Conservation (phyloP, 139 green algal species). For the Mychonastes homosphaera region DNA sequence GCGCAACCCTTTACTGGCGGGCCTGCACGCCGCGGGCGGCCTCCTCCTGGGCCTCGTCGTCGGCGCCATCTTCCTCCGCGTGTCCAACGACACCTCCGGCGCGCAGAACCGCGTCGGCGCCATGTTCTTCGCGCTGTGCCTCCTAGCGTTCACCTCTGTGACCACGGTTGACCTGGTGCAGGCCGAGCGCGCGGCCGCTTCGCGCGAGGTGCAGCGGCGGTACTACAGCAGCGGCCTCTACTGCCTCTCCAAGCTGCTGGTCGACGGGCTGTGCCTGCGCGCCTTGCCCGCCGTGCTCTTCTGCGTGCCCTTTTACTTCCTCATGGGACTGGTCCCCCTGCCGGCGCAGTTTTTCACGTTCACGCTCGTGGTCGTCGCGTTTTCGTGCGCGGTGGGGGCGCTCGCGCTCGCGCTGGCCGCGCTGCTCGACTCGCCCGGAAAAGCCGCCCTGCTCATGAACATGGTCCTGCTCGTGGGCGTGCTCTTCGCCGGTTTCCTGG, state of each 20-base stretch:
- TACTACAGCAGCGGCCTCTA: conserved; percentile 56
- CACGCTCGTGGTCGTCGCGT: conserved; percentile 41
- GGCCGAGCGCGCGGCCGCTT: conserved; percentile 47
- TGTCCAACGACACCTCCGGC: conserved; percentile 36
- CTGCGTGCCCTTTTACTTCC: conserved; percentile 55
- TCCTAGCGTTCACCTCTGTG: conserved; percentile 66
- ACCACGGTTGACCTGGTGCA: conserved; percentile 58
- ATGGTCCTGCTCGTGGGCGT: conserved; percentile 63
- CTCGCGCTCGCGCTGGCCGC: conserved; percentile 44
- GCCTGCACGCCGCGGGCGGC: conserved; percentile 43
- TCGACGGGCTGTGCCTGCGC: conserved; percentile 68
- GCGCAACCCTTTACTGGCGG: conserved; percentile 52
- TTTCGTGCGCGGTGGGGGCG: conserved; percentile 40
- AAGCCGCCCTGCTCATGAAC: conserved; percentile 61
- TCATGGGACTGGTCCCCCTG: conserved; percentile 38
- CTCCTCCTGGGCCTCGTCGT: conserved; percentile 48
- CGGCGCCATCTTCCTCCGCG: conserved; percentile 54
- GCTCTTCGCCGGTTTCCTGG: conserved; percentile 60
- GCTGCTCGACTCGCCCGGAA: conserved; percentile 23
- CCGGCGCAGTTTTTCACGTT: conserved; percentile 41
- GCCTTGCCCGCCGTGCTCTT: conserved; percentile 51
- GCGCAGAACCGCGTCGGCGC: conserved; percentile 57
- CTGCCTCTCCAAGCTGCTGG: conserved; percentile 42
- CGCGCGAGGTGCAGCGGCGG: conserved; percentile 28
- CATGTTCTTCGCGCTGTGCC: conserved; percentile 68